These are phyloP conservation scores for Rickenella mellea DNA, from an alignment of 768 basidiomycete genomes.

Conservation along the genomic window DNA sequence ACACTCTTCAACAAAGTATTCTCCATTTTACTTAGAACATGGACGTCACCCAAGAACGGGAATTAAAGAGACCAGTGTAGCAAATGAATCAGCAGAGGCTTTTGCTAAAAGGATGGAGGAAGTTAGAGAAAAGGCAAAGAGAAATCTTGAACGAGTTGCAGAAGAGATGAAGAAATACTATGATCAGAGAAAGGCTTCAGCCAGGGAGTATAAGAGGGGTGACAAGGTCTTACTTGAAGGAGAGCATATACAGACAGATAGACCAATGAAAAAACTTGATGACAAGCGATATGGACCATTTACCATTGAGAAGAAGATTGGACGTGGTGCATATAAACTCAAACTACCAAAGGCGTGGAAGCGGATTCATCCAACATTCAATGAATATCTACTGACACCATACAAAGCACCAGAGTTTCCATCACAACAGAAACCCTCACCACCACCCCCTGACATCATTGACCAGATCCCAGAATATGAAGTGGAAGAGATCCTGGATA, in stretches of 20 bases:
- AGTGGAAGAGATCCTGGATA: slow-evolving; percentile 15
- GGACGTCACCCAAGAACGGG: slow-evolving; percentile 14
- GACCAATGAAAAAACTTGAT: slow-evolving; percentile 17
- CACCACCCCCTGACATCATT: slow-evolving; percentile 6
- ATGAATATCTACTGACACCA: slow-evolving; percentile 8
- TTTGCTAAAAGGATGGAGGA: slow-evolving; percentile 13
- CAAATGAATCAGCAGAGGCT: slow-evolving; percentile 9
- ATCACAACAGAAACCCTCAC: slow-evolving; percentile 7
- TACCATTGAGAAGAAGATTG: slow-evolving; percentile 13
- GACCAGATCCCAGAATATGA: slow-evolving; percentile 6
- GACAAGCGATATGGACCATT: slow-evolving; percentile 17
- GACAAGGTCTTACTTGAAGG: slow-evolving; percentile 20
- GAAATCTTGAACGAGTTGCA: slow-evolving; percentile 11
- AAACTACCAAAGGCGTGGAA: slow-evolving; percentile 16
- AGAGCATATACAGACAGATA: slow-evolving; percentile 14
- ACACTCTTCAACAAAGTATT: slow-evolving; percentile 16
- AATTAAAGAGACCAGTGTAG: not conserved
- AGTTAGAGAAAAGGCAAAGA: slow-evolving; percentile 6
- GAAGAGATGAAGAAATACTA: slow-evolving; percentile 18
- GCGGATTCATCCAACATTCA: slow-evolving; percentile 17
- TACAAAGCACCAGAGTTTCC: slow-evolving; percentile 7
- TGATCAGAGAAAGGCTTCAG: slow-evolving; percentile 1
- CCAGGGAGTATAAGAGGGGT: slow-evolving; percentile 7
- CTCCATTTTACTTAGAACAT: slow-evolving; percentile 23
- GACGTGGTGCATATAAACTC: slow-evolving; percentile 13